Evolutionary conservation across 129 eudicot genomes (phyloP).

Genomic region (Oenanthe sinensis): DNA sequence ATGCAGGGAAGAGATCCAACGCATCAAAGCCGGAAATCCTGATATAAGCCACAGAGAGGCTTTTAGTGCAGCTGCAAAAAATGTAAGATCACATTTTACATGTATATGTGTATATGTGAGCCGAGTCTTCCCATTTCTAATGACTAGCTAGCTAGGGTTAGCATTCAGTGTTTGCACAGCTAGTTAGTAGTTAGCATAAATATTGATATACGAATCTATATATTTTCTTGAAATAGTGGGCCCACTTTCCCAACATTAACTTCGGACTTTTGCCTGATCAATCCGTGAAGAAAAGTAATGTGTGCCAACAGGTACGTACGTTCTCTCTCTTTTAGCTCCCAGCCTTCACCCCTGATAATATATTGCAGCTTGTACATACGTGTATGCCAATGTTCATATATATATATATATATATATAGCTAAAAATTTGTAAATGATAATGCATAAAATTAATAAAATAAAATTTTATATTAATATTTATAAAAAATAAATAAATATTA

Average conservation of each 20-base stretch:
- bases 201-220: slow-evolving; percentile 1
- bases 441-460: too few relatives aligned
- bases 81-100: slow-evolving; percentile 41
- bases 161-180: background rate
- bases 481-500: too few relatives aligned
- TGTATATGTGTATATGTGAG: background rate
- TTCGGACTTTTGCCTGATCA: slow-evolving; percentile 99
- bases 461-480: too few relatives aligned
- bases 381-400: too few relatives aligned
- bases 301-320: slow-evolving; percentile 72
- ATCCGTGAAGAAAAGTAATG: slow-evolving; percentile 97
- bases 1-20: slow-evolving; percentile 98
- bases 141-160: slow-evolving; percentile 31
- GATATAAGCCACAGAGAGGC: slow-evolving; percentile 99
- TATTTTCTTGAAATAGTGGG: slow-evolving; percentile 60
- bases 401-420: too few relatives aligned
- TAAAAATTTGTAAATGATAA: too few relatives aligned
- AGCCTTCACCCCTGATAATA: background rate
- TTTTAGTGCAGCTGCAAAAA: slow-evolving; percentile 99
- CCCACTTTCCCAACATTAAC: slow-evolving; percentile 99
- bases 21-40: slow-evolving; percentile 99
- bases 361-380: too few relatives aligned
- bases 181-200: background rate
- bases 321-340: slow-evolving; percentile 8
- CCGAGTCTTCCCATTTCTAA: slow-evolving; percentile 9